Evolutionary conservation across 352 stramenopile genomes (phyloP).

Genomic region (Phytophthora sojae): DNA sequence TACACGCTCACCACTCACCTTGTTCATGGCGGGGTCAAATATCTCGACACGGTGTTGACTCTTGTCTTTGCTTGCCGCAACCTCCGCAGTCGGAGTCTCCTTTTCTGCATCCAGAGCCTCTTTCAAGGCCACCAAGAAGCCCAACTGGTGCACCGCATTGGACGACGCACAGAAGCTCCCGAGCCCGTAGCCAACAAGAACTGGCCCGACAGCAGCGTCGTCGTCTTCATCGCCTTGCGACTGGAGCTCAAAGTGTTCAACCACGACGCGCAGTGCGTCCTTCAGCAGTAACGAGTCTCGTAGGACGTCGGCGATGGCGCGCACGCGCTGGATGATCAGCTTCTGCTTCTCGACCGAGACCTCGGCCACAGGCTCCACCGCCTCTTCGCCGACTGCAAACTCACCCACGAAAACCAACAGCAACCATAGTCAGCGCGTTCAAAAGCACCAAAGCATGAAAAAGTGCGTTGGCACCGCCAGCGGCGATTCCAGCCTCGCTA

Average conservation of each 20-base stretch:
- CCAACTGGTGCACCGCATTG: constrained; percentile 83
- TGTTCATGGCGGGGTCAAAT: constrained; percentile 85
- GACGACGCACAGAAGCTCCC: constrained; percentile 78
- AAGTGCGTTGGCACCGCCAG: background rate
- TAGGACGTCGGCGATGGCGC: constrained; percentile 43
- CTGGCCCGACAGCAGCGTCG: constrained; percentile 5
- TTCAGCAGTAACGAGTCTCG: constrained; percentile 39
- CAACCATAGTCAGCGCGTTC: constrained; percentile 1
- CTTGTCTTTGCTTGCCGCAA: background rate
- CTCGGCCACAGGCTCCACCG: constrained; percentile 30
- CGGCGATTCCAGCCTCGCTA: background rate
- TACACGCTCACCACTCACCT: constrained; percentile 36
- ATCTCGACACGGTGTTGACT: constrained; percentile 44
- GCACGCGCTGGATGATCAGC: constrained; percentile 51
- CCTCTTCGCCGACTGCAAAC: constrained; percentile 28
- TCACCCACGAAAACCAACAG: background rate
- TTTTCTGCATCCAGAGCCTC: constrained; percentile 26
- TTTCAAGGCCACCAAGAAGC: constrained; percentile 59
- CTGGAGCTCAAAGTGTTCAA: constrained; percentile 33
- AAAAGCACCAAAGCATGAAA: background rate
- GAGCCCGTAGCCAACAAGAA: constrained; percentile 74
- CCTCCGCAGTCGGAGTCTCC: background rate
- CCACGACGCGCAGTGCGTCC: constrained; percentile 33
- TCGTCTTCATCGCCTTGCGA: constrained; percentile 5
- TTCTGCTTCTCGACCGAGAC: constrained; percentile 46